A percentile compares a stretch with the other conserved stretches of the same genome.
These are phyloP conservation scores for Colletotrichum cordylinicola DNA, from an alignment of 2,329 filamentous ascomycete genomes.

Conservation along the genomic window DNA sequence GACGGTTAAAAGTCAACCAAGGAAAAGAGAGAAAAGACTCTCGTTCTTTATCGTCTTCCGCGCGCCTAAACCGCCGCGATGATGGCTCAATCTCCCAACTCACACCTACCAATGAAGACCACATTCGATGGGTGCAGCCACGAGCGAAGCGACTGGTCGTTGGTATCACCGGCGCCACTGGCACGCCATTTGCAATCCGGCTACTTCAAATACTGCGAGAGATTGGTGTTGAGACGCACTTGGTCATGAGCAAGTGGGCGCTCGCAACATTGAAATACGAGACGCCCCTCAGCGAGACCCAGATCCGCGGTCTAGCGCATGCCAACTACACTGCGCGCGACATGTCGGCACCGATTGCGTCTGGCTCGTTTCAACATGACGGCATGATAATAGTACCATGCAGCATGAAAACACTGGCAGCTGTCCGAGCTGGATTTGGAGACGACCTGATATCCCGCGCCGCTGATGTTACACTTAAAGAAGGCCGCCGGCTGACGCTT, in stretches of 20 bases:
- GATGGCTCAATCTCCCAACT: neutral
- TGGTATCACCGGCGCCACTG: constrained; percentile 57
- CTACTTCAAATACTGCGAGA: constrained; percentile 42
- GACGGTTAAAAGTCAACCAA: neutral
- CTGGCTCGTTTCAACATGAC: constrained; percentile 45
- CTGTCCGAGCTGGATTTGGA: constrained; percentile 43
- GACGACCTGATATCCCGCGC: constrained; percentile 51
- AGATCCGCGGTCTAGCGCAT: neutral
- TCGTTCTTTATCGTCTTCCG: neutral
- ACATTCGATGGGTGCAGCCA: neutral
- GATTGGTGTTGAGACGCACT: constrained; percentile 51
- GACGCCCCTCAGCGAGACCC: neutral
- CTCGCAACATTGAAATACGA: constrained; percentile 52
- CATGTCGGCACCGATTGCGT: constrained; percentile 48
- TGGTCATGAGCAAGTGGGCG: constrained; percentile 54
- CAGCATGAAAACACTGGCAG: constrained; percentile 53
- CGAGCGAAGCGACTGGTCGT: constrained; percentile 33
- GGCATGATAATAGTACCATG: constrained; percentile 56
- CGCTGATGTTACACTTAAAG: constrained; percentile 53
- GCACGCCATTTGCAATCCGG: constrained; percentile 46
- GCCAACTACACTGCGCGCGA: constrained; percentile 40
- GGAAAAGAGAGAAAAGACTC: neutral
- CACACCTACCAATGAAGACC: neutral
- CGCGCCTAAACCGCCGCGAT: neutral
- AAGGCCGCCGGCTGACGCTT: constrained; percentile 43